phyloP scores from a whole-genome alignment of 192 early-diverging fungal genomes.

The Chytriomyces hyalinus region DNA sequence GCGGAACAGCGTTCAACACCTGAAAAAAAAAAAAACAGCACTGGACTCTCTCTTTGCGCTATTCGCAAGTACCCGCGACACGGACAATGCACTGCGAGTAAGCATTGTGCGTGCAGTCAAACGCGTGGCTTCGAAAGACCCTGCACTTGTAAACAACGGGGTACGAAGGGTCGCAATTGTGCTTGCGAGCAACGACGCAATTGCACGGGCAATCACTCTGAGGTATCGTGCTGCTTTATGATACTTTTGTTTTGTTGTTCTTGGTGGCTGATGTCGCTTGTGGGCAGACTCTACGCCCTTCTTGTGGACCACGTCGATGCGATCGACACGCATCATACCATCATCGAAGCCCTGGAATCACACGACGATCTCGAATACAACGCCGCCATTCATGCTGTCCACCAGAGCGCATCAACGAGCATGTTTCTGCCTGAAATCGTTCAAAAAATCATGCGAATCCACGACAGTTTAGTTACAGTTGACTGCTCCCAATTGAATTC shows the following conservation, averaged over 20 bases:
- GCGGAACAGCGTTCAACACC: too few relatives aligned
- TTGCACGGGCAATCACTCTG: conserved; percentile 26
- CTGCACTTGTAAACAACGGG: neutral
- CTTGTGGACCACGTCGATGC: conserved; percentile 20
- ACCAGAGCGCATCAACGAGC: conserved; percentile 23
- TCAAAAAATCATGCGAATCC: conserved; percentile 9
- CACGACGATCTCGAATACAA: conserved; percentile 25
- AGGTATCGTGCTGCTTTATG: neutral
- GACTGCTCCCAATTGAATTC: neutral
- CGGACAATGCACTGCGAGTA: neutral
- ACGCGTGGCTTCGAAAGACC: neutral
- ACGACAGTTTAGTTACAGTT: conserved; percentile 8
- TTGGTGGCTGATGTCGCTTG: neutral
- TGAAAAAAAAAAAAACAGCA: too few relatives aligned
- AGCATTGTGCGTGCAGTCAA: neutral
- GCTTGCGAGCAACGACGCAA: conserved; percentile 25
- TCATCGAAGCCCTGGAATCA: conserved; percentile 25
- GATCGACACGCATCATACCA: conserved; percentile 25
- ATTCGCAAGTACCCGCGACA: neutral
- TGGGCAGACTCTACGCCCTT: conserved; percentile 17
- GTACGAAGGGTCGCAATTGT: conserved; percentile 13
- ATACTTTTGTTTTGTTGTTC: neutral
- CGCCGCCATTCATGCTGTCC: conserved; percentile 27
- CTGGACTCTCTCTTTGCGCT: neutral
- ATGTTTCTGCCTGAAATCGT: conserved; percentile 25